Base-by-base conservation (phyloP, 768 basidiomycete genomes). In the Lanmaoa pseudosensibilis region DNA sequence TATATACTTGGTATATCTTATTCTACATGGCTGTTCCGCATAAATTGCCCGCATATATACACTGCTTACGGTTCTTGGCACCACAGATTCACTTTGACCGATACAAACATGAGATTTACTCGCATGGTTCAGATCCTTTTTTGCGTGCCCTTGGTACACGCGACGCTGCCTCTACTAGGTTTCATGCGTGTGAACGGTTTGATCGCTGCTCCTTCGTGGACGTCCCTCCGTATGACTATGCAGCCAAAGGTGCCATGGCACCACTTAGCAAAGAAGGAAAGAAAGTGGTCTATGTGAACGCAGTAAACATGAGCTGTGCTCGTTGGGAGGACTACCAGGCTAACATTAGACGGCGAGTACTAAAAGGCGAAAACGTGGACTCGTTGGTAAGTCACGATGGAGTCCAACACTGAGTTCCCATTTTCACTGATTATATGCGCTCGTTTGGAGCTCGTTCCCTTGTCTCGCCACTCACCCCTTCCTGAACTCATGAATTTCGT, bases 141-240 rank as follows among this genome's bases (percentile, higher is more conserved):
- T 74, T 93, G 41, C 75, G 77, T 16, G 64, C 74, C 0, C 79
- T 92, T 49, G 74, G 86, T 40, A 88, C 89, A 1, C 74, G 74
- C 13, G 86, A 94, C 43, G 71, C 80, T 4, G 68, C 74, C 4
- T 72, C 75, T 1, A 90, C 92, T 3, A 83, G 94, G 1, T 97
- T 98, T 66, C 96, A 99, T 65, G 94, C 95, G 0, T 98, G 96
- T 65, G 95, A 98, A 64, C 82, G 92, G 1, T 87, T 87, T 56
- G 75, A 85, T 62, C 83, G 90, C 11, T 96, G 94, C 63, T 66
- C 78, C 11, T 77, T 80, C 47, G 87, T 90, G 30, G 75, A 74
- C 12, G 80, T 83, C 32, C 71, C 69, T 50, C 39, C 49, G 12
- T 67, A 63, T 30, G 60, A 65, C 18, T 65, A 57, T 39, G 58